These are phyloP conservation scores for Lachnellula hyalina DNA, from an alignment of 2,329 filamentous ascomycete species.

Conservation along the genomic window DNA sequence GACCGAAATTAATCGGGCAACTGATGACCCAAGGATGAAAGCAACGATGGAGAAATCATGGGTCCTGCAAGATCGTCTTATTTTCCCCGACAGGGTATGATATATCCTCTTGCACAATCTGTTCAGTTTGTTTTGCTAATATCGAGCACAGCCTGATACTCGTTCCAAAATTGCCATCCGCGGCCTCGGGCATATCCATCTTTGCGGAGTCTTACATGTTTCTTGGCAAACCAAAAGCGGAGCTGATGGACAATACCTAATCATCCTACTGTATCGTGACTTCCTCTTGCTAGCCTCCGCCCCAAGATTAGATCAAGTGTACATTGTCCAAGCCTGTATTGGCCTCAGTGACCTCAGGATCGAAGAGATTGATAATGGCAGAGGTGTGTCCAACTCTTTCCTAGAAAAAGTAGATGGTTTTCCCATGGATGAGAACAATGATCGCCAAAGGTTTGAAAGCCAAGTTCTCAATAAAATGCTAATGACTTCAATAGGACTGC, in stretches of 20 bases:
- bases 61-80: slow-evolving; percentile 75
- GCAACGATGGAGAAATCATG: slow-evolving; percentile 74
- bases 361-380: slow-evolving; percentile 69
- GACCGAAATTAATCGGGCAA: slow-evolving; percentile 77
- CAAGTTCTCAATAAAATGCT: slow-evolving; percentile 8
- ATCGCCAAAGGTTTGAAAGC: background rate
- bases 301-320: slow-evolving; percentile 58
- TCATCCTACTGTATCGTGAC: slow-evolving; percentile 77
- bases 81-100: slow-evolving; percentile 66
- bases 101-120: background rate
- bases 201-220: slow-evolving; percentile 79
- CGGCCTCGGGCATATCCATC: slow-evolving; percentile 69
- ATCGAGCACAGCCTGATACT: slow-evolving; percentile 36
- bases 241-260: slow-evolving; percentile 74
- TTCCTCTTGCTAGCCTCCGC: slow-evolving; percentile 71
- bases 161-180: slow-evolving; percentile 63
- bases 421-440: background rate
- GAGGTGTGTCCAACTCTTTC: slow-evolving; percentile 44
- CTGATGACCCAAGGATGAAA: slow-evolving; percentile 66
- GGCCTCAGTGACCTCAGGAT: slow-evolving; percentile 59
- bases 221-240: slow-evolving; percentile 70
- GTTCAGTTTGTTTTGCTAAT: too few species aligned
- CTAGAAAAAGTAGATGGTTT: background rate
- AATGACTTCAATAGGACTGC: slow-evolving; percentile 55
- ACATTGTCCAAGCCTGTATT: slow-evolving; percentile 71